Evolutionary conservation across 2,329 filamentous ascomycete genomes (phyloP).

Genomic region (Alternaria consortialis): DNA sequence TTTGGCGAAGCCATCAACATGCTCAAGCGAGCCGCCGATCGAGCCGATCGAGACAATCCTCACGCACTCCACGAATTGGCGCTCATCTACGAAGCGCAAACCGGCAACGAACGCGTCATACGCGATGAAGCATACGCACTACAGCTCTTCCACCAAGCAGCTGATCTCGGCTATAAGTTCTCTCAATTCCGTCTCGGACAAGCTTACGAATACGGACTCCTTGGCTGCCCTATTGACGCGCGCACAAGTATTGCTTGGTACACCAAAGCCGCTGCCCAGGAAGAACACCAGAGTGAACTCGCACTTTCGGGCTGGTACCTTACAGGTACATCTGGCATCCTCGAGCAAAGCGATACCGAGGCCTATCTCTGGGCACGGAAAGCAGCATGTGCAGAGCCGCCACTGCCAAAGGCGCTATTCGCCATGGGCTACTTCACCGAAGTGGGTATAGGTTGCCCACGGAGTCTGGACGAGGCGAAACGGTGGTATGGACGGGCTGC

Average conservation of each 20-base stretch:
- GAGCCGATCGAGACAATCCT: conserved; percentile 87
- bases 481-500: conserved; percentile 98
- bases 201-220: conserved; percentile 86
- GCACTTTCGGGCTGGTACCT: conserved; percentile 77
- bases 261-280: conserved; percentile 86
- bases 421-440: conserved; percentile 99
- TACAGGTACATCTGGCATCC: conserved; percentile 85
- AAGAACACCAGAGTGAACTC: conserved; percentile 89
- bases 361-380: conserved; percentile 97
- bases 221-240: conserved; percentile 84
- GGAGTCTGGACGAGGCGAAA: conserved; percentile 93
- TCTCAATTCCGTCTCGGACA: conserved; percentile 90
- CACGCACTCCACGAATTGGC: conserved; percentile 92
- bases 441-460: conserved; percentile 86
- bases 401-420: conserved; percentile 90
- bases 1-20: conserved; percentile 87
- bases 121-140: conserved; percentile 83
- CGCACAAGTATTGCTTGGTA: conserved; percentile 93
- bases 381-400: conserved; percentile 79
- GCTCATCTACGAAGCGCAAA: conserved; percentile 70
- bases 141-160: conserved; percentile 84
- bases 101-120: conserved; percentile 70
- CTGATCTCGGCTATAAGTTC: conserved; percentile 91
- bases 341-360: conserved; percentile 93
- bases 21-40: conserved; percentile 91